Evolutionary conservation across 129 eudicot species (phyloP).

Genomic region (Ambrosia artemisiifolia): DNA sequence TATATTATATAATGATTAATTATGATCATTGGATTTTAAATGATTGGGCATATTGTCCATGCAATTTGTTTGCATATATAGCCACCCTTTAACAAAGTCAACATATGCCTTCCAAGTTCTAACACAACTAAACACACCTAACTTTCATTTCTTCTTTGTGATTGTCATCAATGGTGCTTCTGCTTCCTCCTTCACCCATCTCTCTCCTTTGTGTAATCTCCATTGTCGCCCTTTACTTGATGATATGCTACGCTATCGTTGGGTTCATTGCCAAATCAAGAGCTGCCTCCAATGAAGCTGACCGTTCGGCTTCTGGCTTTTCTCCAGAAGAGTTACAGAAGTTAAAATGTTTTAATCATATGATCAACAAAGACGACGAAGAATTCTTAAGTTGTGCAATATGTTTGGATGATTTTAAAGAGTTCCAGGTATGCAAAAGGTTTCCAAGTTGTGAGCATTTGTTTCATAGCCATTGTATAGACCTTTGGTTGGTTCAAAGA

Average conservation of each 20-base stretch:
- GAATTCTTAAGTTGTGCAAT: conserved; percentile 42
- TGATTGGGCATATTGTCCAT: conserved; percentile 29
- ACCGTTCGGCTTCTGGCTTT: conserved; percentile 25
- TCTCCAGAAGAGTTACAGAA: conserved; percentile 50
- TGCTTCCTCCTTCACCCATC: conserved; percentile 52
- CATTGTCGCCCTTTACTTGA: conserved; percentile 46
- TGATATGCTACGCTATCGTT: conserved; percentile 54
- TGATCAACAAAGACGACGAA: neutral
- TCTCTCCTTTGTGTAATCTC: conserved; percentile 48
- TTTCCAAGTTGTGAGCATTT: conserved; percentile 61
- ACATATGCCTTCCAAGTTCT: conserved; percentile 31
- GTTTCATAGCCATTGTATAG: conserved; percentile 63
- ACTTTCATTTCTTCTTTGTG: conserved; percentile 27
- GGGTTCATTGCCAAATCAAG: conserved; percentile 42
- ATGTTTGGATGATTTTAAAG: conserved; percentile 58
- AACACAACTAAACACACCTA: neutral
- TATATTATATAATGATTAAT: neutral
- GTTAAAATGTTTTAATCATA: conserved; percentile 37
- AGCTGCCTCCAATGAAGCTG: conserved; percentile 11
- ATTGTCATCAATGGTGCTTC: conserved; percentile 20
- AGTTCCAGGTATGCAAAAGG: conserved; percentile 48
- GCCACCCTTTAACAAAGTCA: conserved; percentile 30
- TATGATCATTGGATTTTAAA: conserved; percentile 7
- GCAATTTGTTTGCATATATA: conserved; percentile 31
- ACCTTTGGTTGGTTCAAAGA: conserved; percentile 54